A percentile compares a stretch with the other conserved stretches of the same genome.
Evolutionary conservation across 78 protist species (phyloP).

Genomic region (Mastigamoeba balamuthi): DNA sequence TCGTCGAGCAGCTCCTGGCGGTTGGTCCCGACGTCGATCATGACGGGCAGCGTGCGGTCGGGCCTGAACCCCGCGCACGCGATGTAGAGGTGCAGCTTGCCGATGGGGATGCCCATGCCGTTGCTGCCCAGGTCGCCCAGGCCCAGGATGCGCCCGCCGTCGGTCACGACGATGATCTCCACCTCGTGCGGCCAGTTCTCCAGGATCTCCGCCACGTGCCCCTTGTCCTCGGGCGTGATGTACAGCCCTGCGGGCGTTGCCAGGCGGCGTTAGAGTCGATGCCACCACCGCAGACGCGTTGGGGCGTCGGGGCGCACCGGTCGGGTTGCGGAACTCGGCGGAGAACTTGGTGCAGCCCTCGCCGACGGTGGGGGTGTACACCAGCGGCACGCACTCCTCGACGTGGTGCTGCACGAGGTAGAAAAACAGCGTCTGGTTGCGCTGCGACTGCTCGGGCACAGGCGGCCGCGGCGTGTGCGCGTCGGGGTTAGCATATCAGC

Average conservation of each 20-base stretch:
- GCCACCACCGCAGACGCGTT: too few species aligned
- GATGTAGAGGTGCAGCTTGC: slow-evolving; percentile 83
- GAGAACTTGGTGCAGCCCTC: slow-evolving; percentile 86
- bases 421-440: neutral
- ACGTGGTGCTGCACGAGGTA: neutral
- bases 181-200: slow-evolving; percentile 68
- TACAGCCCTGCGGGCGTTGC: slow-evolving; percentile 75
- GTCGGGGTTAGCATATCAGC: too few species aligned
- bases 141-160: slow-evolving; percentile 97
- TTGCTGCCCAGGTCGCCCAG: slow-evolving; percentile 94
- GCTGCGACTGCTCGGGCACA: too few species aligned
- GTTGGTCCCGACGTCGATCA: slow-evolving; percentile 92
- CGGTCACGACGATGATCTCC: slow-evolving; percentile 87
- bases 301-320: neutral
- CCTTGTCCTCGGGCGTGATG: slow-evolving; percentile 64
- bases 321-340: slow-evolving; percentile 29
- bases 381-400: slow-evolving; percentile 48
- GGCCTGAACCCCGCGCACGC: slow-evolving; percentile 80
- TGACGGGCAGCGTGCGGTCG: slow-evolving; percentile 80
- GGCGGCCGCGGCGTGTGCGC: too few species aligned
- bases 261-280: too few species aligned
- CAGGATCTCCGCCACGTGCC: slow-evolving; percentile 42
- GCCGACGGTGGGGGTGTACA: slow-evolving; percentile 88
- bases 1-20: slow-evolving; percentile 57
- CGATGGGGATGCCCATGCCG: slow-evolving; percentile 95